Evolutionary conservation across 2,329 filamentous ascomycete species (phyloP), one percentile per base, ranked within the genome.

Genomic region (Apiospora marii): DNA sequence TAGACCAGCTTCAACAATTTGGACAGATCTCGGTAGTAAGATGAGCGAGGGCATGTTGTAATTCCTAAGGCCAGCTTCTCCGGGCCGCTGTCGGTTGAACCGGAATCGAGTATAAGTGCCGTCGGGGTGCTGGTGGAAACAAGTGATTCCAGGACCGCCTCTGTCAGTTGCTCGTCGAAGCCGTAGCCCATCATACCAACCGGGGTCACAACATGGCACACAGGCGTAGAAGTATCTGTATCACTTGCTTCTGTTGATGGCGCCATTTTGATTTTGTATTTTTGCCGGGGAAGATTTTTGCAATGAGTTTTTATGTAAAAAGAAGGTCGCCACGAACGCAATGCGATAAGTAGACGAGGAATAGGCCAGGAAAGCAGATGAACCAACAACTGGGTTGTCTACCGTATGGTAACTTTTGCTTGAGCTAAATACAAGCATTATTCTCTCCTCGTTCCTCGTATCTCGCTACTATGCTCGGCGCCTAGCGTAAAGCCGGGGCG

Each of bases 141-240:
- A 3, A 83, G 76, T 0, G 43, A 69, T 0, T 76, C 73, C 0
- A 84, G 76, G 4, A 78, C 78, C 0, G 72, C 30, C 0, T 71
- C 61, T 0, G 76, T 81, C 30, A 81, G 77, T 0, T 75, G 73
- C 43, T 82, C 80, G 69, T 84, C 77, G 67, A 86, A 84, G 37
- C 86, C 86, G 72, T 87, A 88, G 6, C 86, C 86, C 10, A 88
- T 77, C 84, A 86, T 87, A 43, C 84, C 86, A 19, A 86, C 82
- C 0, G 86, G 85, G 0, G 86, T 84, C 2, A 87, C 74, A 61
- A 87, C 85, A 13, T 82, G 79, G 73, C 83, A 84, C 30, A 83
- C 67, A 4, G 77, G 77, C 8, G 43, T 69, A 30, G 5, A 30
- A 22, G 34, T 22, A 37, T 8, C 30, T 41, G 37, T 10, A 61